phyloP scores from a whole-genome alignment of 202 grass and related monocot genomes.

The Setaria italica region DNA sequence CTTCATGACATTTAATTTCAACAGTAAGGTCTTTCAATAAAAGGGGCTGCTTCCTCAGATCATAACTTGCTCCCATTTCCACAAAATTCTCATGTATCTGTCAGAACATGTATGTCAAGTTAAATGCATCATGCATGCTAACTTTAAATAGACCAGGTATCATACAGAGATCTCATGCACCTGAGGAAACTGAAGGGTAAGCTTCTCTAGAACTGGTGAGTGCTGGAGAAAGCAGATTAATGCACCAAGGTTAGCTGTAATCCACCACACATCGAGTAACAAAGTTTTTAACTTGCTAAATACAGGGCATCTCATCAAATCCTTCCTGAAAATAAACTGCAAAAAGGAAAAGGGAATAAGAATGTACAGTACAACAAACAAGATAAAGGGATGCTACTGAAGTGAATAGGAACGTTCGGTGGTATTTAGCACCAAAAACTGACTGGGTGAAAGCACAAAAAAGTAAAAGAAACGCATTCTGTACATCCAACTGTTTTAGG shows the following conservation, averaged over 20 bases:
- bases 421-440: neutral
- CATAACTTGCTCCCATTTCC: constrained; percentile 3
- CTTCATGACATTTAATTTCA: neutral
- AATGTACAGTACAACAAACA: neutral
- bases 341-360: neutral
- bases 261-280: constrained; percentile 6
- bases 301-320: neutral
- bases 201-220: constrained; percentile 15
- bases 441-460: too few species aligned
- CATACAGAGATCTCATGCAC: neutral
- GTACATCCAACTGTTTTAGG: too few species aligned
- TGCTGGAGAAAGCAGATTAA: constrained; percentile 13
- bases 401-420: neutral
- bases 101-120: neutral
- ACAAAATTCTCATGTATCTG: neutral
- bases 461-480: too few species aligned
- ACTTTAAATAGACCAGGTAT: neutral
- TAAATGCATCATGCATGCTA: neutral
- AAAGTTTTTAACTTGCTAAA: constrained; percentile 6
- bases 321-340: constrained; percentile 26
- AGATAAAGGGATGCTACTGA: neutral
- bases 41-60: neutral
- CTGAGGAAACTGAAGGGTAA: neutral
- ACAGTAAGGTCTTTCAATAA: neutral
- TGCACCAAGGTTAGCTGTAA: neutral